Percentiles rank a stretch among this genome's conserved stretches.
These are phyloP conservation scores for Silene coronaria DNA, from an alignment of 179 eudicot species.

Conservation along the genomic window DNA sequence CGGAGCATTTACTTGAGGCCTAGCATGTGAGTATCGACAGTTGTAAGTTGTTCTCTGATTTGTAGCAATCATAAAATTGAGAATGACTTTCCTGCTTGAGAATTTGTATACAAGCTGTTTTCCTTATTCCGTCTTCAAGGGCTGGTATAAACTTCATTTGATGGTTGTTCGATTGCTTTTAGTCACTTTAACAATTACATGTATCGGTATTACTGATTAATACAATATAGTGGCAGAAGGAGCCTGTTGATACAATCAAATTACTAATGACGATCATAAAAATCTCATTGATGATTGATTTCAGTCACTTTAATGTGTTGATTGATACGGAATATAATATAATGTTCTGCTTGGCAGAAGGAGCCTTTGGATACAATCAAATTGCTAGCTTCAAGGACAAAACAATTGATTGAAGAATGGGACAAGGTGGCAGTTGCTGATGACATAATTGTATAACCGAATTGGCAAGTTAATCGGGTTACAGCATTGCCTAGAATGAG, in stretches of 20 bases:
- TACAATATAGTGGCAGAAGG: too few species aligned
- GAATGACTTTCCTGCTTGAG: background rate
- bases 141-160: background rate
- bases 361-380: background rate
- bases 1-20: too few species aligned
- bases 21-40: too few species aligned
- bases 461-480: background rate
- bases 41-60: background rate
- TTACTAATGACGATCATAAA: too few species aligned
- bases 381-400: background rate
- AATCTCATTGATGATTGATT: background rate
- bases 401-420: background rate
- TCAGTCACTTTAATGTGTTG: background rate
- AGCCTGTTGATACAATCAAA: too few species aligned
- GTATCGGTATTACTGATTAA: too few species aligned
- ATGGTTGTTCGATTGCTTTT: background rate
- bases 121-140: background rate
- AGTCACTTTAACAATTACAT: too few species aligned
- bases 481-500: background rate
- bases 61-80: background rate
- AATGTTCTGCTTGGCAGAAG: background rate
- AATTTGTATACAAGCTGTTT: background rate
- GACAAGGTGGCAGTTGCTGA: background rate
- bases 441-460: background rate
- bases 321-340: background rate